Evolutionary conservation across 768 basidiomycete species (phyloP), one percentile per base, ranked within the genome.

Genomic region (Melanogaster broomeanus): DNA sequence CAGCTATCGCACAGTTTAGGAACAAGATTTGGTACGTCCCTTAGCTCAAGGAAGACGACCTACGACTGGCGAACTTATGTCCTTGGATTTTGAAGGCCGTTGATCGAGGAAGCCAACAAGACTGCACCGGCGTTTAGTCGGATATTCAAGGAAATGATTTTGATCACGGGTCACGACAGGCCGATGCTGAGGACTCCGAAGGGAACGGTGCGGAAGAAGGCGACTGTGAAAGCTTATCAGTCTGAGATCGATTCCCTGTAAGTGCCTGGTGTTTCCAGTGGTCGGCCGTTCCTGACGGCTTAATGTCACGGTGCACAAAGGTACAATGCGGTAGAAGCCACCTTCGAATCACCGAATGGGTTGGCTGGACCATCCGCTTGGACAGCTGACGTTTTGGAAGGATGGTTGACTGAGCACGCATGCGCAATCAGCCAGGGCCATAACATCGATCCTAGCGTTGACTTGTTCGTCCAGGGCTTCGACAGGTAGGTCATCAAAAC

Each of bases 81-180:
- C 4, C 25, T 27, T 27, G 25, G 8, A 27, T 27, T n/a, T 27
- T 27, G 25, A 34, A 77, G 75, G 72, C 66, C 72, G 0, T 44
- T 55, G 18, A 70, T 80, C 1, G 76, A 77, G n/a, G 72, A 77
- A 35, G 78, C 77, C 2, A 80, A 79, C 41, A 61, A 57, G 10
- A 51, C 56, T 2, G 68, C 76, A 0, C 78, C 78, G 0, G 64
- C 72, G 0, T 77, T 74, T 52, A 76, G 75, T 48, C 67, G 73
- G 6, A 70, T 79, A 7, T 78, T 75, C 62, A 78, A 78, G 61
- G 77, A 82, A 57, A 76, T 82, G 79, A 79, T 83, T 40, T 33
- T 81, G n/a, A 57, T 81, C 10, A 66, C 78, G 1, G 59, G 61
- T 3, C 38, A 66, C 15, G 64, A 61, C 1, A 78, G 77, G 53